phyloP scores from a whole-genome alignment of 2,329 filamentous ascomycete species.

The Aureobasidium sp. region DNA sequence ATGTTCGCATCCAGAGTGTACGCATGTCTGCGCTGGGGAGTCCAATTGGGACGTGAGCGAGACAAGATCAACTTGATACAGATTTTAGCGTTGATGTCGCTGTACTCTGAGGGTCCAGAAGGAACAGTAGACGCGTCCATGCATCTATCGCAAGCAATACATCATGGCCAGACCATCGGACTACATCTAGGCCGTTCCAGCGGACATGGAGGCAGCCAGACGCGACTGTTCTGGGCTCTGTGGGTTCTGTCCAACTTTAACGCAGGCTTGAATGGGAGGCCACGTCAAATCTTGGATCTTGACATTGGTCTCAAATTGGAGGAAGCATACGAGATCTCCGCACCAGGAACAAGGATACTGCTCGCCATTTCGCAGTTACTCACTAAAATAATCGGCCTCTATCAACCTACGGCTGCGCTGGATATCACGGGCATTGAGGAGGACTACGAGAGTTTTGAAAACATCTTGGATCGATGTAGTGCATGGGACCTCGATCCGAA shows the following conservation, averaged over 20 bases:
- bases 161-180: constrained; percentile 41
- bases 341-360: constrained; percentile 41
- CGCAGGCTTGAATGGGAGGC: constrained; percentile 38
- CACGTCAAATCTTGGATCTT: constrained; percentile 39
- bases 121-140: constrained; percentile 34
- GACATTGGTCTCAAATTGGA: constrained; percentile 17
- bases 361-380: constrained; percentile 36
- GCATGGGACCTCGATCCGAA: constrained; percentile 30
- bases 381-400: constrained; percentile 40
- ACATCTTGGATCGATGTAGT: constrained; percentile 32
- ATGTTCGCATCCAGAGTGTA: constrained; percentile 39
- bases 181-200: constrained; percentile 46
- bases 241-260: constrained; percentile 42
- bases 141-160: constrained; percentile 40
- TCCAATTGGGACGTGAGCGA: constrained; percentile 34
- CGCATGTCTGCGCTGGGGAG: constrained; percentile 32
- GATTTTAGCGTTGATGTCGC: constrained; percentile 37
- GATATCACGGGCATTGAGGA: constrained; percentile 40
- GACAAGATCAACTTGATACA: constrained; percentile 40
- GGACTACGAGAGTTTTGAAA: constrained; percentile 37
- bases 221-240: constrained; percentile 48
- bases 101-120: constrained; percentile 41
- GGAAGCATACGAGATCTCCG: constrained; percentile 15
- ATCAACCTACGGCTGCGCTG: constrained; percentile 33
- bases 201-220: constrained; percentile 52